Conservation (phyloP, 106 monocot genomes). For the Dendrobium officinale region DNA sequence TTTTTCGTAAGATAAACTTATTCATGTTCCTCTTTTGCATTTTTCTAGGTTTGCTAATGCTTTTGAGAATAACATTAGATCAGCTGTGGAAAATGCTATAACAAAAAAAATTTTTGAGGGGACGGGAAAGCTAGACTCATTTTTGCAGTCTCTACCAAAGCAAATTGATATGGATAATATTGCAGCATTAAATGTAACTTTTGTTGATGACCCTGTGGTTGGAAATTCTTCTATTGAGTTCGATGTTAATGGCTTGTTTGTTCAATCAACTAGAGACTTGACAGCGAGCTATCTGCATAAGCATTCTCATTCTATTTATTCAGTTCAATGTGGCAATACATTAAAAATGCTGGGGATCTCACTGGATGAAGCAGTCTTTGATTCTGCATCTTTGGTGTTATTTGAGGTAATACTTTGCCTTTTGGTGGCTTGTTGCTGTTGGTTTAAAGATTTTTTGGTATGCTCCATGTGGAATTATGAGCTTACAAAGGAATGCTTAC, state of each 20-base stretch:
- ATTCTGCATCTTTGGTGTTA: constrained; percentile 48
- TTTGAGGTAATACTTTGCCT: constrained; percentile 56
- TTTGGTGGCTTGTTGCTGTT: background rate
- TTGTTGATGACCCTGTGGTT: constrained; percentile 59
- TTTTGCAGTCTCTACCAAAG: constrained; percentile 72
- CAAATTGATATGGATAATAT: constrained; percentile 48
- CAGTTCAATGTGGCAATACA: constrained; percentile 33
- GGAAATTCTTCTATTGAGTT: constrained; percentile 64
- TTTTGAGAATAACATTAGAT: constrained; percentile 68
- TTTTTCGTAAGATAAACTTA: background rate
- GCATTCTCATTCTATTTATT: constrained; percentile 22
- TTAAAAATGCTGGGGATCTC: constrained; percentile 73
- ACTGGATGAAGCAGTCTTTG: constrained; percentile 66
- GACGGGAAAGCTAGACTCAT: constrained; percentile 49
- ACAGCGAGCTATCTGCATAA: constrained; percentile 10
- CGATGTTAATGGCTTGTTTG: constrained; percentile 75
- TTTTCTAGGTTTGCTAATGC: constrained; percentile 76
- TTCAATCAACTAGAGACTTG: constrained; percentile 18
- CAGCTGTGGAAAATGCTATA: constrained; percentile 65
- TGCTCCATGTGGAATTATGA: background rate
- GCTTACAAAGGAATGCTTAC: background rate
- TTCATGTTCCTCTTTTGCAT: background rate
- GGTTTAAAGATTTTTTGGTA: background rate
- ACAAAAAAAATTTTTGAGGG: constrained; percentile 60
- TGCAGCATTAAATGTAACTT: constrained; percentile 72